A percentile compares a stretch with the other conserved stretches of the same genome.
Evolutionary conservation across 257 asterid genomes (phyloP).

Genomic region (Lycium ferocissimum): DNA sequence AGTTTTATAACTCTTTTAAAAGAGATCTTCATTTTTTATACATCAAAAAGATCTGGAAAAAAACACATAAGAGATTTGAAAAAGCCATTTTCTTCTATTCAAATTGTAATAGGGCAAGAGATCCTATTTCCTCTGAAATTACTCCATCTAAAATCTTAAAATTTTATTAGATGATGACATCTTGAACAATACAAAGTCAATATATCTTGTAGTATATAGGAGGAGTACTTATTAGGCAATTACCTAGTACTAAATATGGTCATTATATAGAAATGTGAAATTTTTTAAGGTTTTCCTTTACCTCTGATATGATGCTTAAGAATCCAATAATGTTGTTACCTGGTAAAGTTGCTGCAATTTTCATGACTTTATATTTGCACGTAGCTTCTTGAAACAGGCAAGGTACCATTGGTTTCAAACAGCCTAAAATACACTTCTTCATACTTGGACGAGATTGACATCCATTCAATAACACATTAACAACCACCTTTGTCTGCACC

Average conservation of each 20-base stretch:
- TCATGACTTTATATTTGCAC: background rate
- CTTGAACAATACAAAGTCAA: no score
- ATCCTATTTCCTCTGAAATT: no score
- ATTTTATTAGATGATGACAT: no score
- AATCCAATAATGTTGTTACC: background rate
- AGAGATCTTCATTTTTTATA: no score
- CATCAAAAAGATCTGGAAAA: no score
- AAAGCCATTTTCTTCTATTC: no score
- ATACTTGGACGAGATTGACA: constrained; percentile 48
- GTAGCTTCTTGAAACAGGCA: background rate
- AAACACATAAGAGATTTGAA: no score
- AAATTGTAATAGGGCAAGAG: no score
- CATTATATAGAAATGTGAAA: no score
- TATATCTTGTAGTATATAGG: background rate
- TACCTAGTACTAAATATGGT: background rate
- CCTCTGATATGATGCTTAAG: background rate
- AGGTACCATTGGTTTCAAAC: constrained; percentile 37
- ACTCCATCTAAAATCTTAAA: no score
- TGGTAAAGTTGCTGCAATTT: background rate
- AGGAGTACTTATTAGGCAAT: background rate
- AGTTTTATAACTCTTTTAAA: no score
- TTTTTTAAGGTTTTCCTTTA: background rate
- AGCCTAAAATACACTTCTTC: constrained; percentile 47
- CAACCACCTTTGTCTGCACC: constrained; percentile 62
- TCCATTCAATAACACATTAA: constrained; percentile 45